phyloP scores from a whole-genome alignment of 768 basidiomycete genomes.

The Rubroboletus pulcherrimus region DNA sequence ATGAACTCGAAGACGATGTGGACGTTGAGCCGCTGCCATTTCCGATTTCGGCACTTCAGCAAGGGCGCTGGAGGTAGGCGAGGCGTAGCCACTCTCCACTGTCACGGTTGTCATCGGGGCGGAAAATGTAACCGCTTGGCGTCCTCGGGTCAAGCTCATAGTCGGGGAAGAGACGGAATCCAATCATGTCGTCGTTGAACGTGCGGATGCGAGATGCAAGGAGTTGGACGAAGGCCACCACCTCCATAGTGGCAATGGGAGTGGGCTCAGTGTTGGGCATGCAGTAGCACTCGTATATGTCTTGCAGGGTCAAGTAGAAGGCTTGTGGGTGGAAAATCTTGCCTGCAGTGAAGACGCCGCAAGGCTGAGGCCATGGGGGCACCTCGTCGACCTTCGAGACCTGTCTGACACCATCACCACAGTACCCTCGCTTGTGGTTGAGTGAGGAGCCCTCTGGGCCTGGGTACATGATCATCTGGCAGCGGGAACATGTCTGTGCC shows the following conservation, averaged over 20 bases:
- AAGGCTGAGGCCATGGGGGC: too few relatives aligned
- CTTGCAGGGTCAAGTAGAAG: neutral
- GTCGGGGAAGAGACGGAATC: neutral
- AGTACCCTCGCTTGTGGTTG: too few relatives aligned
- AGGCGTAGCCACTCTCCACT: too few relatives aligned
- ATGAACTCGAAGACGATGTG: too few relatives aligned
- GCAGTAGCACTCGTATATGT: neutral
- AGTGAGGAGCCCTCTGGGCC: neutral
- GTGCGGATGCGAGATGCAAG: neutral
- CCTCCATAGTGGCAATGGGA: constrained; percentile 1
- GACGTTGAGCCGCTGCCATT: too few relatives aligned
- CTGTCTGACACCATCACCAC: too few relatives aligned
- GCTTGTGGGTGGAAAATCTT: neutral
- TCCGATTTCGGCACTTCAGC: too few relatives aligned
- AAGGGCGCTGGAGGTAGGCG: neutral
- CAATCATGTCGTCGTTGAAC: neutral
- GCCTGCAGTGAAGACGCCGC: too few relatives aligned
- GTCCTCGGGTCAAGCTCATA: neutral
- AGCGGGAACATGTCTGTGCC: neutral
- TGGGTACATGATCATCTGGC: neutral
- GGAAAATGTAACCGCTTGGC: too few relatives aligned
- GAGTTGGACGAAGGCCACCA: neutral
- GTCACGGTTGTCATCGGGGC: too few relatives aligned
- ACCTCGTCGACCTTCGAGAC: too few relatives aligned
- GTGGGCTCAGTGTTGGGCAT: neutral